Conservation (phyloP, 2,329 filamentous ascomycete genomes). For the Alternaria conjuncta region DNA sequence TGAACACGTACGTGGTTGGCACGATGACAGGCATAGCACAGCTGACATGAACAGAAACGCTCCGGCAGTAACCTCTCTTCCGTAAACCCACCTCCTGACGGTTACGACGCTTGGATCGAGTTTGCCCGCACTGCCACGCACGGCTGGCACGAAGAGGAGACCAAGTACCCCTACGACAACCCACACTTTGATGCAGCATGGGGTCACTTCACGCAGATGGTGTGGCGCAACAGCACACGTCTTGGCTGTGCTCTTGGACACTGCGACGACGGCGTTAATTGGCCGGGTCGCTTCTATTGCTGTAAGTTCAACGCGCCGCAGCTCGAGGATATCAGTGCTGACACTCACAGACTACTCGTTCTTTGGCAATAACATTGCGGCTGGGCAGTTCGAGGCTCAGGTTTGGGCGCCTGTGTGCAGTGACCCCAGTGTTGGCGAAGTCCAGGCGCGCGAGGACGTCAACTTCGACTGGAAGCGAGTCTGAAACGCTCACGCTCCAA, state of each 20-base stretch:
- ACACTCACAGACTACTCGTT: conserved; percentile 39
- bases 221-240: conserved; percentile 46
- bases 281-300: conserved; percentile 46
- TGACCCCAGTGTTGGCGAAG: conserved; percentile 27
- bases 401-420: conserved; percentile 42
- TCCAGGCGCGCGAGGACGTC: conserved; percentile 18
- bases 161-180: conserved; percentile 43
- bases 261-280: conserved; percentile 30
- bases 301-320: conserved; percentile 27
- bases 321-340: not conserved
- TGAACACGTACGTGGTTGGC: conserved; percentile 33
- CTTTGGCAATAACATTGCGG: conserved; percentile 42
- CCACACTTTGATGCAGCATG: conserved; percentile 36
- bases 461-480: conserved; percentile 24
- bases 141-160: conserved; percentile 47
- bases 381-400: conserved; percentile 37
- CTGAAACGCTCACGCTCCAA: not conserved
- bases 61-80: conserved; percentile 45
- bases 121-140: conserved; percentile 37
- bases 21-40: not conserved
- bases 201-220: conserved; percentile 50
- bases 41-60: conserved; percentile 31
- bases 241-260: conserved; percentile 45
- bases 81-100: conserved; percentile 26
- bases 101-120: conserved; percentile 38